Evolutionary conservation across 495 filamentous ascomycete species (phyloP).

Genomic region (Xylaria palmicola): DNA sequence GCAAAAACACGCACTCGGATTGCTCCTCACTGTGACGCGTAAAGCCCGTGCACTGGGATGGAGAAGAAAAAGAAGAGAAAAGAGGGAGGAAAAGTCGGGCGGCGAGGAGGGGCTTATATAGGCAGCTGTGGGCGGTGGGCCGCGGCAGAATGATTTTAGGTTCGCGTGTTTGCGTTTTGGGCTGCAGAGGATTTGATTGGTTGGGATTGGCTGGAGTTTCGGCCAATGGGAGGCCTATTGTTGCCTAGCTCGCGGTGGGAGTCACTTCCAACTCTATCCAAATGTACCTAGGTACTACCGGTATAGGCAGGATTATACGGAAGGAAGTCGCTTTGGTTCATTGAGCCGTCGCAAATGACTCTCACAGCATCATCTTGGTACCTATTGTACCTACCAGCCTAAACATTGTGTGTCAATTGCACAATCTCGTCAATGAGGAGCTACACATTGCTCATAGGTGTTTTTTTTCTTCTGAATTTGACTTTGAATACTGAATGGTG

Average conservation of each 20-base stretch:
- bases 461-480: no score
- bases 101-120: constrained; percentile 28
- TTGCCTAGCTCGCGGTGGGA: background rate
- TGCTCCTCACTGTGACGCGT: constrained; percentile 55
- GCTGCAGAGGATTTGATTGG: background rate
- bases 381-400: no score
- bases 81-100: constrained; percentile 12
- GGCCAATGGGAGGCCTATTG: background rate
- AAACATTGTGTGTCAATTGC: no score
- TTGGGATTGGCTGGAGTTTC: background rate
- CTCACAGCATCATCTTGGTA: no score
- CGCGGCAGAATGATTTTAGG: constrained; percentile 1
- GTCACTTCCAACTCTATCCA: background rate
- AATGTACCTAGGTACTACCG: no score
- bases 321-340: no score
- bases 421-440: no score
- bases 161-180: background rate
- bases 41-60: constrained; percentile 54
- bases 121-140: constrained; percentile 15
- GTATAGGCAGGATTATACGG: no score
- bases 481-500: no score
- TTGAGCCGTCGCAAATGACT: no score
- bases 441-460: no score
- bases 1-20: constrained; percentile 57
- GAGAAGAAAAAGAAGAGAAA: constrained; percentile 30